Evolutionary conservation across 352 stramenopile genomes (phyloP), one percentile per base, ranked within the genome.

Genomic region (Globisporangium yorkense): DNA sequence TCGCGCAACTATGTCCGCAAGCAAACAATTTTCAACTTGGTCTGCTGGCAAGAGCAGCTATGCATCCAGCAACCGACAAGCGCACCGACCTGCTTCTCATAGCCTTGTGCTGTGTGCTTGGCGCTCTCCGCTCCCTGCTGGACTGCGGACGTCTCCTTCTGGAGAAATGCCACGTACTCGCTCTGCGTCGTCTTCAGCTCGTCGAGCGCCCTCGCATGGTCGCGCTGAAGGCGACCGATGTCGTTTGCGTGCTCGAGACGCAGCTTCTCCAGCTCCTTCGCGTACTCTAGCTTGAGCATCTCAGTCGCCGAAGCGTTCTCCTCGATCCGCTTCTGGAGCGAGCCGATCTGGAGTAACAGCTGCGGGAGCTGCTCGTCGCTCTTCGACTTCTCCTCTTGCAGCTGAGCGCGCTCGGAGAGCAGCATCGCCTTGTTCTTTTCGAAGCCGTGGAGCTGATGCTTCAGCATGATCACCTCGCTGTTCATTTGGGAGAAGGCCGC

Each of bases 401-500:
- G 43, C 20, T 75, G 66, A 8, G 58, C 61, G n/a, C 75, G 66
- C 24, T 89, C 79, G 3, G 67, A 54, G 10, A 75, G 44, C 3
- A 87, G 54, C 37, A 75, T 55, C 7, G 51, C 59, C 27, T 77
- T 74, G 43, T 56, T 72, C 56, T 77, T 88, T 27, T 87, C 72
- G 3, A 76, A 58, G 2, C 46, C 68, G 35, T 76, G 65, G 0
- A 87, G 57, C 51, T 88, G 70, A 27, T 77, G 61, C 37, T 87
- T 87, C 16, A 88, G 74, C 37, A 74, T 63, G 33, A 74, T 72
- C n/a, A 89, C 54, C 21, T 89, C 76, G 16, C 57, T 71, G 10
- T 72, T 74, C 12, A 84, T 61, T 27, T 84, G 66, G 0, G 61
- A 58, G 13, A 55, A 67, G 0, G 61, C 54, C 13, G 59, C 60